Conservation (phyloP, 495 filamentous ascomycete species). For the Opeltia flavorubescens region DNA sequence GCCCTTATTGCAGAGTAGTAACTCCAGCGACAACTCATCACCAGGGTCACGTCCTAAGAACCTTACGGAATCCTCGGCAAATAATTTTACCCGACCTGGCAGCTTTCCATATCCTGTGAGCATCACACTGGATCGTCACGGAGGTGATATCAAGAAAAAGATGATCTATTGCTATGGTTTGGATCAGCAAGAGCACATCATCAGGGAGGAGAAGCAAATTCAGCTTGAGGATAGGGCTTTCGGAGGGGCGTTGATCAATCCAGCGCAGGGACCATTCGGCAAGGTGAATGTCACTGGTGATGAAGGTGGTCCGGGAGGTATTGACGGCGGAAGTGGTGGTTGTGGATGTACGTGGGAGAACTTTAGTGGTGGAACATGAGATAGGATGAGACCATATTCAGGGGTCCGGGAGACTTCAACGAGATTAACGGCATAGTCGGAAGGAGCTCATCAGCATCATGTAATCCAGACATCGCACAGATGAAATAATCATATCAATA, state of each 20-base stretch:
- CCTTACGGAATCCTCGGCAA: conserved; percentile 31
- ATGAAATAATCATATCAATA: too few relatives aligned
- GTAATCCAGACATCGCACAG: too few relatives aligned
- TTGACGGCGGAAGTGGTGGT: conserved; percentile 60
- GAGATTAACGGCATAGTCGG: too few relatives aligned
- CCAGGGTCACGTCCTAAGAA: conserved; percentile 2
- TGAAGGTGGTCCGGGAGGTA: conserved; percentile 33
- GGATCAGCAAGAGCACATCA: conserved; percentile 35
- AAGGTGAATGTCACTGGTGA: conserved; percentile 12
- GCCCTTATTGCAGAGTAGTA: conserved; percentile 23
- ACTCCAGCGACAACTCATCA: conserved; percentile 1
- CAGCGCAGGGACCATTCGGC: conserved; percentile 34
- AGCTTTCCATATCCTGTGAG: conserved; percentile 80
- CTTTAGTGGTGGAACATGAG: conserved; percentile 23
- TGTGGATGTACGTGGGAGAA: conserved; percentile 67
- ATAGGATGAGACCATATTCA: too few relatives aligned
- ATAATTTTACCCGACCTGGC: conserved; percentile 45
- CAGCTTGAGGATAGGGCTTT: conserved; percentile 43
- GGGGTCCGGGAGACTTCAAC: too few relatives aligned
- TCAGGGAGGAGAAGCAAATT: conserved; percentile 35
- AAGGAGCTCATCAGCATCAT: too few relatives aligned
- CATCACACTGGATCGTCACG: conserved; percentile 68
- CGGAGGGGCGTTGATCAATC: conserved; percentile 47
- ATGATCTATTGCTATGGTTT: conserved; percentile 58
- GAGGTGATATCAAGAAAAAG: conserved; percentile 48